Evolutionary conservation across 225 moss, liverwort and hornwort species (phyloP), one percentile per base, ranked within the genome.

Genomic region (Physcomitrellopsis africana): DNA sequence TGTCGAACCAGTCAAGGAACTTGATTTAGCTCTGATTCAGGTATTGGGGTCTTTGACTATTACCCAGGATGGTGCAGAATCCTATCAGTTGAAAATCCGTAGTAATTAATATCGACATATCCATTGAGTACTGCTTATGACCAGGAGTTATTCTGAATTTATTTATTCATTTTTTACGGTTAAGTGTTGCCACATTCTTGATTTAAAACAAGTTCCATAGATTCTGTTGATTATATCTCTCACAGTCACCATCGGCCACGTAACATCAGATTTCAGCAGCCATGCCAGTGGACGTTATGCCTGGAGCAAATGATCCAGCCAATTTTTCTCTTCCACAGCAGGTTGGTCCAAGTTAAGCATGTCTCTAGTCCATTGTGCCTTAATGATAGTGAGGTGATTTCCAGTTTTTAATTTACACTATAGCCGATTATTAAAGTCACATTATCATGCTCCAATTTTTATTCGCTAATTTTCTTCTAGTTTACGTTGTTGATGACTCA

Each of bases 281-380:
- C 60, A 89, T 99, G 84, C 97, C 97, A 62, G 89, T 99, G 66
- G 97, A 99, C 60, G 90, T 99, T 23, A 95, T 99, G 97, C 97
- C 97, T 7, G 97, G 97, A 60, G 76, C 76, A 11, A 92, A 89
- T 59, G 97, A 99, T 63, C 95, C 97, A 57, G 97, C 97, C 58
- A 99, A 99, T 78, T 99, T 89, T 78, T 93, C 97, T 49, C 84
- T 99, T 59, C 97, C 97, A 52, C 97, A 99, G 77, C 97, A 99
- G 90, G 97, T 99, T 70, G 49, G 9, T 55, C 14, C 24, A 41
- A 37, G 0, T 19, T 51, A 57, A 15, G 3, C 41, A 71, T 57
- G 32, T 51, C 48, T 69, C 18, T 60, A 9, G 43, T 61, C 44
- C 43, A 55, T 42, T 47, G 11, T 49, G 24, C 44, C 11, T 51